A percentile compares a stretch with the other conserved stretches of the same genome.
These are phyloP conservation scores for Beta macrorhiza DNA, from an alignment of 179 eudicot genomes.

Conservation along the genomic window DNA sequence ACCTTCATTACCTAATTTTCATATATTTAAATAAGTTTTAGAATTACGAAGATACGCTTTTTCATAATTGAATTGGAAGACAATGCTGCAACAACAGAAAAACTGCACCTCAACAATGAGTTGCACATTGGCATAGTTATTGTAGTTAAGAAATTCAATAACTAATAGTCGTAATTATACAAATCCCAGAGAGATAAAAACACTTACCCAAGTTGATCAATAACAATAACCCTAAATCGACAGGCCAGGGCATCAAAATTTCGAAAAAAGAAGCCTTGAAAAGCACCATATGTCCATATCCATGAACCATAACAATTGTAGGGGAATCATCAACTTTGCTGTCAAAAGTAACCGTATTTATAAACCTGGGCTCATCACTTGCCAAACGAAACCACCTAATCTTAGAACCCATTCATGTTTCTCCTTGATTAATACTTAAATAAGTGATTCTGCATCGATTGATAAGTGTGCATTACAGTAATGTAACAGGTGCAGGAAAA, in stretches of 20 bases:
- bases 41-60: no score
- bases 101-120: no score
- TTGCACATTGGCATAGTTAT: no score
- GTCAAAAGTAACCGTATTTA: constrained; percentile 82
- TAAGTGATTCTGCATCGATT: no score
- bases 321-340: constrained; percentile 61
- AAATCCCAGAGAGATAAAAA: background rate
- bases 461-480: no score
- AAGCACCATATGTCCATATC: constrained; percentile 63
- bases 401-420: constrained; percentile 31
- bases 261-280: constrained; percentile 95
- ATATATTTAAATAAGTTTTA: no score
- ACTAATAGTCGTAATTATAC: background rate
- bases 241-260: constrained; percentile 83
- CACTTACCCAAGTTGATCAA: constrained; percentile 92
- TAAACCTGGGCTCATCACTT: constrained; percentile 76
- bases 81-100: no score
- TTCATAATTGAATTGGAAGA: no score
- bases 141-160: background rate
- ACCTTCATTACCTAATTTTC: no score
- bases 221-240: constrained; percentile 78
- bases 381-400: constrained; percentile 88
- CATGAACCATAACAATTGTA: constrained; percentile 90
- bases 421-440: no score
- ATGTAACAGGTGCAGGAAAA: no score